These are phyloP conservation scores for Fusarium kyushuense DNA, from an alignment of 2,329 filamentous ascomycete species.

Conservation along the genomic window DNA sequence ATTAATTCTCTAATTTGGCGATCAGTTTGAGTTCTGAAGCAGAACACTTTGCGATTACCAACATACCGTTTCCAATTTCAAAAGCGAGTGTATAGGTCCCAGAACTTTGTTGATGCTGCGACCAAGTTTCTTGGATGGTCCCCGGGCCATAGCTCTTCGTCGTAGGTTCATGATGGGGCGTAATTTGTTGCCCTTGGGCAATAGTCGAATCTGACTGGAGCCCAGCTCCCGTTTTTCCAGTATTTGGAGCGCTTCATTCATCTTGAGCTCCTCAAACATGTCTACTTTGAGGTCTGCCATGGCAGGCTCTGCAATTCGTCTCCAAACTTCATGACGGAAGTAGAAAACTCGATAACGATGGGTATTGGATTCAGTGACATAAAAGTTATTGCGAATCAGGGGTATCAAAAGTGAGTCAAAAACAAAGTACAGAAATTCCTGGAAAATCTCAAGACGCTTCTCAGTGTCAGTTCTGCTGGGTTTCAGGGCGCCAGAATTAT, in stretches of 20 bases:
- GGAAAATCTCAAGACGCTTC: constrained; percentile 83
- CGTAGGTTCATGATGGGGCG: constrained; percentile 90
- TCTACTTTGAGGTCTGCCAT: constrained; percentile 73
- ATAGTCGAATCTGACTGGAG: constrained; percentile 80
- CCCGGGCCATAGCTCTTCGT: constrained; percentile 66
- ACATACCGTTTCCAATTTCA: constrained; percentile 81
- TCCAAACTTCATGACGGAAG: constrained; percentile 95
- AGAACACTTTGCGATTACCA: background rate
- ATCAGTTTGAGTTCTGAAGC: constrained; percentile 23
- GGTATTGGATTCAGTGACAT: constrained; percentile 89
- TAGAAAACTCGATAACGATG: constrained; percentile 89
- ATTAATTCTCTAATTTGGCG: constrained; percentile 55
- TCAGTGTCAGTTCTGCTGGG: constrained; percentile 76
- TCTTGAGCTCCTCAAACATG: constrained; percentile 83
- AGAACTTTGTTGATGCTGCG: constrained; percentile 65
- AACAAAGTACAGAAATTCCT: constrained; percentile 90
- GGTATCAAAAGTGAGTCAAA: constrained; percentile 94
- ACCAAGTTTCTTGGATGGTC: constrained; percentile 72
- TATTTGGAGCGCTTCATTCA: constrained; percentile 66
- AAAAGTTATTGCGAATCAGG: constrained; percentile 87
- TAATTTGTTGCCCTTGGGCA: constrained; percentile 83
- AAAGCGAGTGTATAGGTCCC: constrained; percentile 77
- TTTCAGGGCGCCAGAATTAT: constrained; percentile 62
- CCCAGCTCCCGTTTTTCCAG: constrained; percentile 75
- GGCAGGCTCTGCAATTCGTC: constrained; percentile 77